These are phyloP conservation scores for Diaporthe australafricana DNA, from an alignment of 2,329 filamentous ascomycete species.

Conservation along the genomic window DNA sequence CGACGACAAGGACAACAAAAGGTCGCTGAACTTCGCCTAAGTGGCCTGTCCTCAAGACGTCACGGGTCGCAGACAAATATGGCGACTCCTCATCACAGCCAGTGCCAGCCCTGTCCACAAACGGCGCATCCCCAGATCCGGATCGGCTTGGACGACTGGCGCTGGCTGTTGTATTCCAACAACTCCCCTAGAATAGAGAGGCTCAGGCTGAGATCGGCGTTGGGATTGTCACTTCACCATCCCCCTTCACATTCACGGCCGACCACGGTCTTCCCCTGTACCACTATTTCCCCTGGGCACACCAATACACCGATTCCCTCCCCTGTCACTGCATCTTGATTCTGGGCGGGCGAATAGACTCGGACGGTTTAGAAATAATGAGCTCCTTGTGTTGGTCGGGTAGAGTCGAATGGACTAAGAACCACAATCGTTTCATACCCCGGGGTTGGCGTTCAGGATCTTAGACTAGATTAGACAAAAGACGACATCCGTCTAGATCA, in stretches of 20 bases:
- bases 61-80: neutral
- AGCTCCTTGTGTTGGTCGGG: neutral
- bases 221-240: constrained; percentile 31
- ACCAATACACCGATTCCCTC: neutral
- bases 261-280: constrained; percentile 27
- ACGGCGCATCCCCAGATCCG: constrained; percentile 1
- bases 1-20: constrained; percentile 45
- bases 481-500: constrained; percentile 36
- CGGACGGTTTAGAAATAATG: neutral
- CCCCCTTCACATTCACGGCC: constrained; percentile 4
- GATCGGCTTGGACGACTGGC: constrained; percentile 1
- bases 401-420: neutral
- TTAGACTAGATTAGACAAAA: constrained; percentile 31
- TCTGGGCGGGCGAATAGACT: constrained; percentile 14
- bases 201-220: constrained; percentile 31
- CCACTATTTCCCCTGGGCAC: neutral
- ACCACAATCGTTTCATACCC: constrained; percentile 22
- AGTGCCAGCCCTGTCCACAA: constrained; percentile 17
- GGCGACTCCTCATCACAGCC: constrained; percentile 25
- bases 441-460: constrained; percentile 9
- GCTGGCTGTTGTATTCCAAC: constrained; percentile 31
- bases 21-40: constrained; percentile 44
- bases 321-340: constrained; percentile 29
- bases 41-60: constrained; percentile 32
- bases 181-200: constrained; percentile 27